Conservation (phyloP, 805 yeast genomes). For the Yamadazyma phyllophila region DNA sequence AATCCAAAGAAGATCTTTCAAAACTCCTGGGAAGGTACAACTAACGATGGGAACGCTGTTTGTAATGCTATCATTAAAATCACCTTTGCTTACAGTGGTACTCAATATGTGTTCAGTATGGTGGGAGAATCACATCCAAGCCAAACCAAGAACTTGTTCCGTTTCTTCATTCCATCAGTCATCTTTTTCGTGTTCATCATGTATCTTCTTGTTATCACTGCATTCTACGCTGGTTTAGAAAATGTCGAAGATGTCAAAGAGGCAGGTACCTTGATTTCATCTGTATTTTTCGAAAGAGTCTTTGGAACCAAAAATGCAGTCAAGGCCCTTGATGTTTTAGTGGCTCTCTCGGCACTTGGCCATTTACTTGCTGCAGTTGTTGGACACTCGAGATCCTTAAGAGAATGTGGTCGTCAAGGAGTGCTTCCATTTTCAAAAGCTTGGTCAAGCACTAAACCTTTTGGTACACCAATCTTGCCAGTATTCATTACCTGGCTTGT, state of each 20-base stretch:
- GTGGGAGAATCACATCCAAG: conserved; percentile 21
- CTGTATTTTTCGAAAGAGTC: conserved; percentile 28
- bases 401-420: conserved; percentile 36
- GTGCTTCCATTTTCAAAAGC: conserved; percentile 27
- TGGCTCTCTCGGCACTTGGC: conserved; percentile 32
- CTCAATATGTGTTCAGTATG: conserved; percentile 37
- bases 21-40: conserved; percentile 40
- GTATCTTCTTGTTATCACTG: conserved; percentile 32
- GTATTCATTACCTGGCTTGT: conserved; percentile 23
- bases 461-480: conserved; percentile 30
- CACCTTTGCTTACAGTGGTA: conserved; percentile 43
- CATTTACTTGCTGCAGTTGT: conserved; percentile 27
- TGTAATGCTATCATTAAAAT: conserved; percentile 44
- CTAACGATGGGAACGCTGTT: conserved; percentile 41
- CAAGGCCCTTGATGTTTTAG: conserved; percentile 24
- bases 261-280: conserved; percentile 23
- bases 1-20: conserved; percentile 33
- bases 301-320: conserved; percentile 25
- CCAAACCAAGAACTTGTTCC: conserved; percentile 1
- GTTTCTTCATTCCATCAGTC: conserved; percentile 21
- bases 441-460: conserved; percentile 32
- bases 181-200: conserved; percentile 29
- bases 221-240: conserved; percentile 26
- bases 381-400: conserved; percentile 29
- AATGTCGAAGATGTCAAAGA: conserved; percentile 24